Base-by-base conservation (phyloP, 139 green algal genomes). In the Micromonas commoda region DNA sequence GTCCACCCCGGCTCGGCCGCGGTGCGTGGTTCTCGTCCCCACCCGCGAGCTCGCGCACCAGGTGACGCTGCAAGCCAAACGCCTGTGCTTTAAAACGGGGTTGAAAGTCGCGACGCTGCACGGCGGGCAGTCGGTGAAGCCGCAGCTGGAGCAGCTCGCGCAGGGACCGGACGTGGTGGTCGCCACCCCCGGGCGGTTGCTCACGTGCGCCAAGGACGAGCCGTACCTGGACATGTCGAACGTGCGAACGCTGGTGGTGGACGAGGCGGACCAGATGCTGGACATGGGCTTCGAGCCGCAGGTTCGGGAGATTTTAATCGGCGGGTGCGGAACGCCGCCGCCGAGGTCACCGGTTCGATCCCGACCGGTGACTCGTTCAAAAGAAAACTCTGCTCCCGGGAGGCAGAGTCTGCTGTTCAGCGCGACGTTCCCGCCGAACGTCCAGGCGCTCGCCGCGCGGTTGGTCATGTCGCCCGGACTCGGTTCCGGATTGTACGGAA, bases 381-480 rank as follows among this genome's bases (percentile, higher is more conserved):
- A n/a, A n/a, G n/a, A n/a, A n/a, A n/a, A n/a, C n/a, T n/a, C n/a
- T n/a, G n/a, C n/a, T n/a, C n/a, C n/a, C 37, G 31, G 13, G 33
- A 88, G 93, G 74, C 93, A 98, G 88, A 98, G 92, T 28, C 88
- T 98, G 37, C 87, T 98, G 65, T 98, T 98, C 86, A 91, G 79
- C 70, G 94, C 94, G 60, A 98, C 94, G 66, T 98, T 98, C 89
- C 94, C 94, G 64, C 97, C 96, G 80, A 87, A 91, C 57, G 88
- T 93, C 33, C 87, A 92, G 84, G 85, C 91, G 53, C 82, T 98
- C 68, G 94, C 93, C 23, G 20, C 16, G 13, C 9, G 9, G 45
- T 57, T 57, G 45, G 16, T 57, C 45, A n/a, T n/a, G n/a, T n/a
- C n/a, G n/a, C n/a, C n/a, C n/a, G n/a, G n/a, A n/a, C n/a, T n/a